Percentiles rank a stretch among this genome's conserved stretches.
Evolutionary conservation across 2,329 filamentous ascomycete species (phyloP).

Genomic region (Pseudocercospora eumusae): DNA sequence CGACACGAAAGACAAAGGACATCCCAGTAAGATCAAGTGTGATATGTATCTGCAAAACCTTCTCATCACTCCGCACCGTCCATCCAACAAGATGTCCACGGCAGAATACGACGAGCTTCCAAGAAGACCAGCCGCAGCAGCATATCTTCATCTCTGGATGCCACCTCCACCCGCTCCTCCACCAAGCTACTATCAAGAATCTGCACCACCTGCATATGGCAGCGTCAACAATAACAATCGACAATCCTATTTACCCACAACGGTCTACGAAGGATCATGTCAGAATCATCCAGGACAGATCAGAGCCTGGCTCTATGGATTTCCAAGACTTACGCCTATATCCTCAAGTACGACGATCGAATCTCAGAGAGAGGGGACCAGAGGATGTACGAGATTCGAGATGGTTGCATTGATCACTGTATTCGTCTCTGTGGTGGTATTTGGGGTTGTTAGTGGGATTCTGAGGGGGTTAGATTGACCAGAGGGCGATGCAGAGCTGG

Average conservation of each 20-base stretch:
- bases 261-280: neutral
- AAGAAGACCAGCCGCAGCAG: slow-evolving; percentile 8
- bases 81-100: neutral
- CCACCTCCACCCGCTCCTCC: slow-evolving; percentile 11
- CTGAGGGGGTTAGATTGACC: neutral
- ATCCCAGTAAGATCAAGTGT: neutral
- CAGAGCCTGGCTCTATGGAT: neutral
- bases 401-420: neutral
- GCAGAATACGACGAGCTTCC: neutral
- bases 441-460: slow-evolving; percentile 10
- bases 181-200: slow-evolving; percentile 7
- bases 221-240: neutral
- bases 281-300: neutral
- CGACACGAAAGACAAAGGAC: neutral
- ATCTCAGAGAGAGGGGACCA: neutral
- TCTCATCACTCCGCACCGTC: too few species aligned
- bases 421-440: slow-evolving; percentile 5
- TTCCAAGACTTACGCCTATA: neutral
- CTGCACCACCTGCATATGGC: slow-evolving; percentile 13
- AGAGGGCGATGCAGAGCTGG: too few species aligned
- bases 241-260: neutral
- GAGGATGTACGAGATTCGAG: neutral
- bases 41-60: neutral
- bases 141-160: slow-evolving; percentile 9
- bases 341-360: neutral